Conservation (phyloP, 2,329 filamentous ascomycete species). For the Trichoderma endophyticum region DNA sequence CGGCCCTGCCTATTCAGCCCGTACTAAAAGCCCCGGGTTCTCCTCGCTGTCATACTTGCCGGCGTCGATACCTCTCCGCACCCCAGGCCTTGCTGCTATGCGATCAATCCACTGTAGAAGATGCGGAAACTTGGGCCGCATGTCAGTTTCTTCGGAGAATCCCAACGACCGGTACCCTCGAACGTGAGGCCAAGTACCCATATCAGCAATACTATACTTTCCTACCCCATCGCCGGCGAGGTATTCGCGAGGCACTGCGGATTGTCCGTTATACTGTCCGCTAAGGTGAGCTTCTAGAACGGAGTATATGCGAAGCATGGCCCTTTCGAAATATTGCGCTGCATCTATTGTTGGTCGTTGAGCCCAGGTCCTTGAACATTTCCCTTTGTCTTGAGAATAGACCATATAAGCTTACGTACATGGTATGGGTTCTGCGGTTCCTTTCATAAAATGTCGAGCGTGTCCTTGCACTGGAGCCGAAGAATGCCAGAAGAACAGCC, state of each 20-base stretch:
- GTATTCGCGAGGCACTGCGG: not conserved
- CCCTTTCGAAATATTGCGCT: not conserved
- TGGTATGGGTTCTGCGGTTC: not conserved
- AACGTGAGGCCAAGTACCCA: slow-evolving; percentile 3
- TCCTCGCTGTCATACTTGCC: slow-evolving; percentile 1
- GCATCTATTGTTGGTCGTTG: not conserved
- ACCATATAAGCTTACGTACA: not conserved
- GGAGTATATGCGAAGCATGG: not conserved
- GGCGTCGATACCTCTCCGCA: slow-evolving; percentile 1
- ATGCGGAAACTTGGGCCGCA: not conserved
- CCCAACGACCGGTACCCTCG: not conserved
- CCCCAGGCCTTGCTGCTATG: not conserved
- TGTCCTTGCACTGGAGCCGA: not conserved
- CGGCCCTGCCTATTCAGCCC: not conserved
- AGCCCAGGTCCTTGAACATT: not conserved
- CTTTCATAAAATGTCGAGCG: not conserved
- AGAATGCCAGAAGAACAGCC: slow-evolving; percentile 9
- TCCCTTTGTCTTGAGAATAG: too few relatives aligned
- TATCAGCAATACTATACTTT: slow-evolving; percentile 1
- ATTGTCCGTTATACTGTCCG: not conserved
- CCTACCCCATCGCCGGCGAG: not conserved
- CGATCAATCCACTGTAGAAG: slow-evolving; percentile 7
- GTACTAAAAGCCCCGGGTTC: not conserved
- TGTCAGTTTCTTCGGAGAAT: not conserved
- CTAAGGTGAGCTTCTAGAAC: slow-evolving; percentile 1